Base-by-base conservation (phyloP, 75 land plant genomes). In the Isoetes taiwanensis region DNA sequence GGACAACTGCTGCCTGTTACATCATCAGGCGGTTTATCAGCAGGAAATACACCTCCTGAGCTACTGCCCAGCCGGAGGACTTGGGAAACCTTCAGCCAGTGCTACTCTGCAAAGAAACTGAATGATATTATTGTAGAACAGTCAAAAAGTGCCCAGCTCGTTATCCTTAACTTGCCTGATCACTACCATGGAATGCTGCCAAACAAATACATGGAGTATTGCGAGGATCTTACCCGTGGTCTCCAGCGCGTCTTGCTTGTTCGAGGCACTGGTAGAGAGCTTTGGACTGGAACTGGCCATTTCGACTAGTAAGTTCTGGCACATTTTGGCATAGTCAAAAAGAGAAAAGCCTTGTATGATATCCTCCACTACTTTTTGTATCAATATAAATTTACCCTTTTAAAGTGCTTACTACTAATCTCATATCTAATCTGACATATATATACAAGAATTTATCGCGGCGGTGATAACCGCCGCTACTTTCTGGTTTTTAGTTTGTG, bases 41-140 rank as follows among this genome's bases (percentile, higher is more conserved):
- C n/a, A n/a, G n/a, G n/a, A n/a, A n/a, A n/a, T n/a, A n/a, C n/a
- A n/a, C n/a, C n/a, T n/a, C n/a, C n/a, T n/a, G n/a, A n/a, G n/a
- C n/a, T n/a, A n/a, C n/a, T n/a, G n/a, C 55, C 69, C 0, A 28
- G 46, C 50, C 39, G 38, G 43, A 21, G 69, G 38, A 66, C 69
- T 0, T 66, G 69, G 69, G 52, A 66, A 10, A 60, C 65, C 1
- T 59, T 66, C 52, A 66, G 69, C 64, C 69, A 66, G 55, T 43
- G 54, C 55, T 66, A 66, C 64, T 66, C 69, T 20, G 48, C 69
- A 1, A 58, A 66, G 54, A 66, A 59, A 9, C 65, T 66, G 4
- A 66, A 66, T 24, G 69, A 66, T 25, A 48, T 66, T 11, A 66
- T 66, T 3, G n/a, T 59, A 0, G 69, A 66, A 14, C 69, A 66